Conservation (phyloP, 345 rosid genomes). For the Corchorus olitorius region DNA sequence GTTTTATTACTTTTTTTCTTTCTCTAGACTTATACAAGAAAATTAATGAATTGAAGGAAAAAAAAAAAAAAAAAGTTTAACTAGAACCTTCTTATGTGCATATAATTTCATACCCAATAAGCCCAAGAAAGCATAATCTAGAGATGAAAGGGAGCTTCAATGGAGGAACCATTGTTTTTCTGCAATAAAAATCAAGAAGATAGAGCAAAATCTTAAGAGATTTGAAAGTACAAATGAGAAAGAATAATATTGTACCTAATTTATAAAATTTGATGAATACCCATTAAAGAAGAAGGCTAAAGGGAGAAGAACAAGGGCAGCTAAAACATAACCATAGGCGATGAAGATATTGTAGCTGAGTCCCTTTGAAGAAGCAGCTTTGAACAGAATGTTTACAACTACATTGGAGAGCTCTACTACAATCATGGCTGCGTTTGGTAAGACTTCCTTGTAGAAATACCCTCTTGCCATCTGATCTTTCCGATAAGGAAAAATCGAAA, state of each 20-base stretch:
- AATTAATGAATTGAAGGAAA: background rate
- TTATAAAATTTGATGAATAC: background rate
- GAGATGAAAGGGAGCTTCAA: constrained; percentile 25
- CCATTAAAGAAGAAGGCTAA: constrained; percentile 24
- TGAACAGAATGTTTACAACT: constrained; percentile 30
- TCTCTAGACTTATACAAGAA: too few relatives aligned
- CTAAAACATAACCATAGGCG: constrained; percentile 30
- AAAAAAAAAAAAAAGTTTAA: background rate
- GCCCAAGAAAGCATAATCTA: constrained; percentile 33
- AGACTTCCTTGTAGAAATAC: constrained; percentile 25
- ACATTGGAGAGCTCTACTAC: constrained; percentile 29
- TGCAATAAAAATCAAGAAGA: constrained; percentile 5
- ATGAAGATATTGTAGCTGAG: constrained; percentile 36
- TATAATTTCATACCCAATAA: constrained; percentile 27
- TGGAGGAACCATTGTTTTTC: constrained; percentile 23
- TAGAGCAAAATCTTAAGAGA: too few relatives aligned
- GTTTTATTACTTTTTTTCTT: too few relatives aligned
- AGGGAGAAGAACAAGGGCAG: constrained; percentile 33
- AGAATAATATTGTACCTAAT: too few relatives aligned
- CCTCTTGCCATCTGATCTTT: constrained; percentile 7
- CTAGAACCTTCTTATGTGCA: too few relatives aligned
- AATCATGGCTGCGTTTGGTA: constrained; percentile 38
- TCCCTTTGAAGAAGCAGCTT: constrained; percentile 41
- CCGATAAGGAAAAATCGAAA: too few relatives aligned
- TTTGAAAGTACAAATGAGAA: too few relatives aligned